Evolutionary conservation across 1,284 basidiomycete genomes (phyloP).

Genomic region (Microstroma glucosiphilum): DNA sequence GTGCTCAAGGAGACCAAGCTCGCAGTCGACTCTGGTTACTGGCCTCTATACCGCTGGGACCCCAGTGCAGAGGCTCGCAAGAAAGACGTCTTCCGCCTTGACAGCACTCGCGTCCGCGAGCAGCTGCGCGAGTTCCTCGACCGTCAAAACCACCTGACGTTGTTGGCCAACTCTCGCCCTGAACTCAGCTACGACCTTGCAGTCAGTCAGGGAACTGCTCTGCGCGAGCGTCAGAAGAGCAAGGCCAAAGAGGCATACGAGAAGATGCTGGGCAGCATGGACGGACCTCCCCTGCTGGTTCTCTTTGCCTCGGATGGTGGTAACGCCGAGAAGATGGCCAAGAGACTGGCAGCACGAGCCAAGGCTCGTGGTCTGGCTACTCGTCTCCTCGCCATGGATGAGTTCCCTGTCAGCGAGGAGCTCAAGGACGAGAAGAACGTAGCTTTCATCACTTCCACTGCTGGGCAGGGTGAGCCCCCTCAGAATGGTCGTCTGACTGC

Average conservation of each 20-base stretch:
- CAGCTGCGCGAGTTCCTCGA: slow-evolving; percentile 93
- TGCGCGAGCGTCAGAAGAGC: slow-evolving; percentile 75
- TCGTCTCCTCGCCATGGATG: slow-evolving; percentile 59
- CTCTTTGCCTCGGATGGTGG: slow-evolving; percentile 92
- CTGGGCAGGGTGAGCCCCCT: slow-evolving; percentile 96
- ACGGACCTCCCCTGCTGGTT: slow-evolving; percentile 81
- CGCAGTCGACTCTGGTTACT: slow-evolving; percentile 91
- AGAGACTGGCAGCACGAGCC: slow-evolving; percentile 74
- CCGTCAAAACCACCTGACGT: slow-evolving; percentile 89
- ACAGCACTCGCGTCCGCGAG: slow-evolving; percentile 87
- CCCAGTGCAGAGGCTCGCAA: slow-evolving; percentile 67
- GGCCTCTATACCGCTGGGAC: slow-evolving; percentile 98
- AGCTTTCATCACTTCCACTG: slow-evolving; percentile 83
- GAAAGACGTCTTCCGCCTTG: slow-evolving; percentile 78
- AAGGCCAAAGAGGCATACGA: slow-evolving; percentile 81
- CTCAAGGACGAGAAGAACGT: slow-evolving; percentile 63
- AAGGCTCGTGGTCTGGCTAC: slow-evolving; percentile 77
- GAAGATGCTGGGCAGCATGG: slow-evolving; percentile 73
- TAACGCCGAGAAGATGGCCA: slow-evolving; percentile 88
- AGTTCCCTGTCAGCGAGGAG: slow-evolving; percentile 63
- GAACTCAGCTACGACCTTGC: slow-evolving; percentile 77
- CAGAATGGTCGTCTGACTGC: slow-evolving; percentile 88
- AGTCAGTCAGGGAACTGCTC: slow-evolving; percentile 71
- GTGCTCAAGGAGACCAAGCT: slow-evolving; percentile 94
- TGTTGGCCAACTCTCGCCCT: slow-evolving; percentile 71